These are phyloP conservation scores for Talaromyces sp. DNA, from an alignment of 2,329 filamentous ascomycete genomes.

Conservation along the genomic window DNA sequence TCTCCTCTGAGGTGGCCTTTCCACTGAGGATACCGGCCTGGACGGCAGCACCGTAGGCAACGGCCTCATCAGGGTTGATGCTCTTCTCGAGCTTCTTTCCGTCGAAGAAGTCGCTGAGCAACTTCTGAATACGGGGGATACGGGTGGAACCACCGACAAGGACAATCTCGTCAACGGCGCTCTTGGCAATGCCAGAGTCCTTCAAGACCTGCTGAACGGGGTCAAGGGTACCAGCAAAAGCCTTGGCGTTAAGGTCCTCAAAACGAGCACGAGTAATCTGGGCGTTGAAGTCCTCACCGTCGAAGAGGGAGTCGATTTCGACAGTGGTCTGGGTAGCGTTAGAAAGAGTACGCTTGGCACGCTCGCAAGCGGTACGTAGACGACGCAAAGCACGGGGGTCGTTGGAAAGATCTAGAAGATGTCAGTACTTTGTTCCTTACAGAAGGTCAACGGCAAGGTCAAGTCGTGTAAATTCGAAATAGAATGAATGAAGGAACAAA, in stretches of 20 bases:
- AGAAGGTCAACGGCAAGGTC: not conserved
- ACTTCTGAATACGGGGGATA: constrained; percentile 99
- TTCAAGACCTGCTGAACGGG: constrained; percentile 96
- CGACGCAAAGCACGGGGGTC: constrained; percentile 91
- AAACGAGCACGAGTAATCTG: constrained; percentile 98
- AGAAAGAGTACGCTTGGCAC: constrained; percentile 98
- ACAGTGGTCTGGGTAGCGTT: constrained; percentile 96
- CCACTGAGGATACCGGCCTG: constrained; percentile 98
- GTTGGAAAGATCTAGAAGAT: constrained; percentile 52
- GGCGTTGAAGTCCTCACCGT: constrained; percentile 95
- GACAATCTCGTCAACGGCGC: constrained; percentile 93
- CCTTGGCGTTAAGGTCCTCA: constrained; percentile 95
- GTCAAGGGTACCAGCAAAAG: constrained; percentile 88
- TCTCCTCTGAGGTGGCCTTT: constrained; percentile 94
- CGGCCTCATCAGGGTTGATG: constrained; percentile 99
- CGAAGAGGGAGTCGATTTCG: constrained; percentile 97
- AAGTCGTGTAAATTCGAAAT: not conserved
- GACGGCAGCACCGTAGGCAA: constrained; percentile 97
- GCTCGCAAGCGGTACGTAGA: constrained; percentile 96
- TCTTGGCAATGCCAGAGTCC: constrained; percentile 85
- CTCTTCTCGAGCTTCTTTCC: constrained; percentile 99
- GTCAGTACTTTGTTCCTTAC: not conserved
- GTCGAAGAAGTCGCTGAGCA: constrained; percentile 97
- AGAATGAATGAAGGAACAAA: too few relatives aligned
- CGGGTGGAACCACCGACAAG: constrained; percentile 98